Evolutionary conservation across 768 basidiomycete genomes (phyloP).

Genomic region (Pisolithus microcarpus): DNA sequence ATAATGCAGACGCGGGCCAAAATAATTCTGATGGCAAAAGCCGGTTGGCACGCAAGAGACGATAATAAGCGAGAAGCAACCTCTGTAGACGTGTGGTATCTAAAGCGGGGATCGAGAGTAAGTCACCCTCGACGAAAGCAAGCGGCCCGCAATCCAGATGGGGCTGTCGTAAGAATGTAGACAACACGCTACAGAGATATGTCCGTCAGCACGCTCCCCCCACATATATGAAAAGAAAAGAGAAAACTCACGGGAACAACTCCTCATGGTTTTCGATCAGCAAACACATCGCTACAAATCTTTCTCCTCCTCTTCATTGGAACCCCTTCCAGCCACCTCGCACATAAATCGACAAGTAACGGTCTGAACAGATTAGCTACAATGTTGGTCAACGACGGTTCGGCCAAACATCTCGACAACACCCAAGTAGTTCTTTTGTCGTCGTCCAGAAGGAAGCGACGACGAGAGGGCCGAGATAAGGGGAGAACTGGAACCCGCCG

Average conservation of each 20-base stretch:
- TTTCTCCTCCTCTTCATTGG: conserved; percentile 39
- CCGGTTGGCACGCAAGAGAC: conserved; percentile 69
- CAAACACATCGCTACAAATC: conserved; percentile 52
- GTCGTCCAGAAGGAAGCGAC: conserved; percentile 25
- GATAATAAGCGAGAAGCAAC: conserved; percentile 72
- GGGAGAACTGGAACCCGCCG: conserved; percentile 28
- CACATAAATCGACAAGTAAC: conserved; percentile 70
- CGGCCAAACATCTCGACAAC: conserved; percentile 54
- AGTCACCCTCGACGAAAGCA: conserved; percentile 29
- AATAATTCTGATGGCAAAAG: conserved; percentile 51
- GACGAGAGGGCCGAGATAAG: neutral
- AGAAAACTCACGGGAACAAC: conserved; percentile 54
- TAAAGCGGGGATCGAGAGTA: conserved; percentile 23
- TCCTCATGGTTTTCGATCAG: conserved; percentile 66
- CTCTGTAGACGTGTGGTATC: conserved; percentile 52
- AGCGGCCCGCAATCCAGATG: conserved; percentile 49
- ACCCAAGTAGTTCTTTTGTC: conserved; percentile 38
- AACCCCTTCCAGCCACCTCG: conserved; percentile 58
- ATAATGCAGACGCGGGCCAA: conserved; percentile 50
- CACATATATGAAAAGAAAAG: conserved; percentile 3
- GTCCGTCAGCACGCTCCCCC: neutral
- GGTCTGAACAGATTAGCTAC: conserved; percentile 70
- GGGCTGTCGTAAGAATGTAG: conserved; percentile 40
- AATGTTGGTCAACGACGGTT: conserved; percentile 53
- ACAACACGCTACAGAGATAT: conserved; percentile 42